A percentile compares a stretch with the other conserved stretches of the same genome.
These are phyloP conservation scores for Hericium alpestre DNA, from an alignment of 768 basidiomycete species.

Conservation along the genomic window DNA sequence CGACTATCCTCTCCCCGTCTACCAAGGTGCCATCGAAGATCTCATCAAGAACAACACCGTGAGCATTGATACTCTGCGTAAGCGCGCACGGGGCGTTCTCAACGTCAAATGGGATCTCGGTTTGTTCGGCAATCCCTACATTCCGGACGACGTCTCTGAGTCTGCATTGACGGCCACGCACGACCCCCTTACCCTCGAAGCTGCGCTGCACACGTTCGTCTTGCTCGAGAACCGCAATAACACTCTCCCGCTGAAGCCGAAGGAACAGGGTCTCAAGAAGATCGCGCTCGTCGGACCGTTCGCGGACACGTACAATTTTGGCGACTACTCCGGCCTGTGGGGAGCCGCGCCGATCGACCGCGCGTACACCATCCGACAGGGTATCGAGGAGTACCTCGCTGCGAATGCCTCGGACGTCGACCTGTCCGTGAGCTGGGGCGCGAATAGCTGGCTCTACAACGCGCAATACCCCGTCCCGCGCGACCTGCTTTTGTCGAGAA, in stretches of 20 bases:
- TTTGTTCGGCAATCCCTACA: neutral
- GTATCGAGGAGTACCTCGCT: neutral
- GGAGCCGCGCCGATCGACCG: neutral
- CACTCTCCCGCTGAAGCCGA: neutral
- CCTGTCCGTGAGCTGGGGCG: neutral
- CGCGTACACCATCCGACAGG: neutral
- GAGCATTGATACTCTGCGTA: neutral
- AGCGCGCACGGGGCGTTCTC: neutral
- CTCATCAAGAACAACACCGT: neutral
- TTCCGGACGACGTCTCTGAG: neutral
- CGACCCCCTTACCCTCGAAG: neutral
- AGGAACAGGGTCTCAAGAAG: neutral
- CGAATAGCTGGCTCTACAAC: neutral
- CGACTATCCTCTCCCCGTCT: neutral
- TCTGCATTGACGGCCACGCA: neutral
- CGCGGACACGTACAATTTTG: neutral
- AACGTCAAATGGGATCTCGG: neutral
- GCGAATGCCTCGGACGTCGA: neutral
- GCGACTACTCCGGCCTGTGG: neutral
- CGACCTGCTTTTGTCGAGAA: neutral
- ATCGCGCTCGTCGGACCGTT: neutral
- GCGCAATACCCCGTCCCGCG: neutral
- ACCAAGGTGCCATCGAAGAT: neutral
- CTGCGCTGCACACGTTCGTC: neutral
- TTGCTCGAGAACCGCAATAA: neutral